Conservation (phyloP, 1,284 basidiomycete genomes). For the Filobasidium uniguttulatum region DNA sequence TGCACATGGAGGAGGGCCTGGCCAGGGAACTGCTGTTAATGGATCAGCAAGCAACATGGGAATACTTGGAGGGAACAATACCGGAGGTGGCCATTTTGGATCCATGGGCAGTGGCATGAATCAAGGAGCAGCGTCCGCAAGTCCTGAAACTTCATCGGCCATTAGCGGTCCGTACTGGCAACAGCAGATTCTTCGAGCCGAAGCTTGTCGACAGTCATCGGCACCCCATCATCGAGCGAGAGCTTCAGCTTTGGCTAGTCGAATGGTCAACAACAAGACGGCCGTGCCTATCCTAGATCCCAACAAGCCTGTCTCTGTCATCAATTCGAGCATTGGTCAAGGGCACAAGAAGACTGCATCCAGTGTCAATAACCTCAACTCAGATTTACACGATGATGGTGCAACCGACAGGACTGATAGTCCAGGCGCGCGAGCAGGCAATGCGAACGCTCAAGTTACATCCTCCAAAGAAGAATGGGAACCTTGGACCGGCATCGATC, state of each 20-base stretch:
- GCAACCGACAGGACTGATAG: constrained; percentile 9
- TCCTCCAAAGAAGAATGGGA: constrained; percentile 18
- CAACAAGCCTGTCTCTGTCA: constrained; percentile 34
- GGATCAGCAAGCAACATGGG: background rate
- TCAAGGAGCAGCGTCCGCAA: background rate
- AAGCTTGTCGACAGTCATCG: constrained; percentile 41
- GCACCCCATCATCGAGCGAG: constrained; percentile 46
- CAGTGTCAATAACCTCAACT: constrained; percentile 10
- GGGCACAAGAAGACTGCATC: constrained; percentile 17
- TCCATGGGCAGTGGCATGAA: constrained; percentile 5
- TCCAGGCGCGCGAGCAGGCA: constrained; percentile 15
- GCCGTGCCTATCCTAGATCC: constrained; percentile 18
- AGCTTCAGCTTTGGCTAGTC: constrained; percentile 43
- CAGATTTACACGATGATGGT: constrained; percentile 3
- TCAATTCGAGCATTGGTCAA: constrained; percentile 36
- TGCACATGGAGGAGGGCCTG: background rate
- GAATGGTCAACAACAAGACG: constrained; percentile 40
- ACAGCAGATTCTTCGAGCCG: constrained; percentile 33
- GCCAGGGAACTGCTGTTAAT: background rate
- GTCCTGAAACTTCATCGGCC: background rate
- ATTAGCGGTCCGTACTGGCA: constrained; percentile 28
- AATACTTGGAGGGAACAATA: background rate
- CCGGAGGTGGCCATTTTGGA: background rate
- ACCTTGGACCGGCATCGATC: constrained; percentile 82
- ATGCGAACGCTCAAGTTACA: constrained; percentile 17